Evolutionary conservation across 257 asterid species (phyloP), one percentile per base, ranked within the genome.

Genomic region (Petunia axillaris): DNA sequence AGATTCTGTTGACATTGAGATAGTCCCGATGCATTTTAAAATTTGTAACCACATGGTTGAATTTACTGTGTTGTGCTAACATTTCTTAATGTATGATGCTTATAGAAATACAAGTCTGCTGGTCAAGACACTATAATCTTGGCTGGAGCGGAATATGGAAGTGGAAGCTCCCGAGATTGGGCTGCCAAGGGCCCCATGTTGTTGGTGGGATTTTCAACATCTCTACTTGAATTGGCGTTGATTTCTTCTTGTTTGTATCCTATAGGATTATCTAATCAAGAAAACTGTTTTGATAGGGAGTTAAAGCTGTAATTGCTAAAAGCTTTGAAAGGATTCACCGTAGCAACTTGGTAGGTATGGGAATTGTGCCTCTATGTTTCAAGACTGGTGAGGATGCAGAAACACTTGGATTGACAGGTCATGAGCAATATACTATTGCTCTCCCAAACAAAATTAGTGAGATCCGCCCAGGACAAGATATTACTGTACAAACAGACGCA

Each of bases 381-480:
- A 59, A 50, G 76, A 76, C 64, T 1, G 81, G 77, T 3, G 81
- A 91, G 85, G 97, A 91, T 83, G 93, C 94, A 1, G 97, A 90
- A 57, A 64, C 90, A 16, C 82, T 90, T 80, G 94, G 92, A 55
- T 83, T 91, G 86, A 91, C 94, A 1, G 97, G 97, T 59, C 92
- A 87, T 43, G 94, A 91, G 81, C 97, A 91, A 36, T 91, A 81
- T 87, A 87, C 87, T 15, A 89, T 91, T 67, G 94, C 89, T 71
- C 97, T 91, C 67, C 94, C 97, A 0, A 84, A 75, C 86, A 84
- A 88, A 1, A 81, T 91, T 36, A 87, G 87, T 11, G 91, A 89
- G 39, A 87, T 91, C 84, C 89, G 81, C 75, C 97, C 97, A 4
- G 97, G 97, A 65, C 97, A 91, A 88, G 92, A 91, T 76, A 85